Base-by-base conservation (phyloP, 2,329 filamentous ascomycete genomes). In the Aspergillus hortae region DNA sequence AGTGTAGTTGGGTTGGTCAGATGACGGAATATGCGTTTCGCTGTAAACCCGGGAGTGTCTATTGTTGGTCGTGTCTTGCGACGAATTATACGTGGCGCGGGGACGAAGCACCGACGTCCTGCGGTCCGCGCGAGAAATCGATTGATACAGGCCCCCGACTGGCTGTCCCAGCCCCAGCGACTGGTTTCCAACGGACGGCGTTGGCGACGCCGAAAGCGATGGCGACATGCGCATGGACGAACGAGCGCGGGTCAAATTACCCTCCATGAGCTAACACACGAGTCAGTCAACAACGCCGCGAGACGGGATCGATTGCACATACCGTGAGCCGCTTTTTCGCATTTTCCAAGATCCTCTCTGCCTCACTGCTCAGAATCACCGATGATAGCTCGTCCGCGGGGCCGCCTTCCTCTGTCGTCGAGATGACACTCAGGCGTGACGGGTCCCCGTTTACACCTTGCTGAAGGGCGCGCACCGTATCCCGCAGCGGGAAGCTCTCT, bases 311-410 rank as follows among this genome's bases (percentile, higher is more conserved):
- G 14, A 23, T 41, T 19, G 11, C 35, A 73, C 89, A 69, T 79
- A 95, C 90, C 66, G 89, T 94, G 55, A 97, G 78, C 61, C 91
- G 82, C 68, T 85, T 87, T 75, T 96, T 96, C 30, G 92, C 92
- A 72, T 95, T 96, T 51, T 91, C 90, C 50, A 97, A 79, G 66
- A 96, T 96, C 65, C 92, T 80, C 67, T 96, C 92, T 1, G 92
- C 92, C 62, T 90, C 84, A 60, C 87, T 86, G 68, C 90, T 92
- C 57, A 95, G 74, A 21, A 89, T 85, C 14, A 81, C 85, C 45
- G 88, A 89, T 3, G 89, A 89, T 62, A 87, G 83, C 42, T 80
- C 78, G 50, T 88, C 82, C 51, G 85, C 82, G 3, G 80, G 71
- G 17, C 68, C 73, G 30, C 68, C 63, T 46, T 66, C 64, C 42